Percentiles rank a stretch among this genome's conserved stretches.
phyloP scores from a whole-genome alignment of 129 eudicot genomes.

The Logfia minima region DNA sequence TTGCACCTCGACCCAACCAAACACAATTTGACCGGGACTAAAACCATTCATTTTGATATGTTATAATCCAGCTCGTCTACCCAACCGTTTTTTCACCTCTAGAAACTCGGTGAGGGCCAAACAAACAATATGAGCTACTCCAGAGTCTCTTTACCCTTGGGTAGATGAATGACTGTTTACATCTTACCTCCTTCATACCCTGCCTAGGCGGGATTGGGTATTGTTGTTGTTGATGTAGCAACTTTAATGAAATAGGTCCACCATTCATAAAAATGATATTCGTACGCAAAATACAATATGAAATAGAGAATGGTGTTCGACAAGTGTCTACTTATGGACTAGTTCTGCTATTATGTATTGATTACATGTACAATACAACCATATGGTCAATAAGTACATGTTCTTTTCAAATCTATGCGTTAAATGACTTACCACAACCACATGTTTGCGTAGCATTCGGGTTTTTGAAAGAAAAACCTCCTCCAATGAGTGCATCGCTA shows the following conservation, averaged over 20 bases:
- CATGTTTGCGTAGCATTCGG: conserved; percentile 98
- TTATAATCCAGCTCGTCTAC: too few species aligned
- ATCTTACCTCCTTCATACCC: too few species aligned
- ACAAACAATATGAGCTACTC: too few species aligned
- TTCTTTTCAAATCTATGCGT: conserved; percentile 60
- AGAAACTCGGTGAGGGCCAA: too few species aligned
- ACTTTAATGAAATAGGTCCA: background rate
- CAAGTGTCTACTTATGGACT: conserved; percentile 6
- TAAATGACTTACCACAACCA: conserved; percentile 98
- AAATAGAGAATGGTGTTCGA: conserved; percentile 7
- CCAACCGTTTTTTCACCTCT: too few species aligned
- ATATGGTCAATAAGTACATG: conserved; percentile 20
- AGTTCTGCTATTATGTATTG: conserved; percentile 19
- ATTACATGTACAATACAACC: background rate
- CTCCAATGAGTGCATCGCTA: conserved; percentile 99
- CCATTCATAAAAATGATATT: background rate
- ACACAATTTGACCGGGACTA: too few species aligned
- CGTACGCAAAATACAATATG: conserved; percentile 1
- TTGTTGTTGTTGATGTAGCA: background rate
- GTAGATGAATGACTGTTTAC: too few species aligned
- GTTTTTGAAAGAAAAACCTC: conserved; percentile 89
- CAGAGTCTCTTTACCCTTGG: too few species aligned
- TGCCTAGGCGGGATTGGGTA: too few species aligned
- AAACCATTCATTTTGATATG: too few species aligned
- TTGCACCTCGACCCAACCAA: too few species aligned